A percentile compares a stretch with the other conserved stretches of the same genome.
phyloP scores from a whole-genome alignment of 805 yeast genomes.

The Zygoascus biomembranicola region DNA sequence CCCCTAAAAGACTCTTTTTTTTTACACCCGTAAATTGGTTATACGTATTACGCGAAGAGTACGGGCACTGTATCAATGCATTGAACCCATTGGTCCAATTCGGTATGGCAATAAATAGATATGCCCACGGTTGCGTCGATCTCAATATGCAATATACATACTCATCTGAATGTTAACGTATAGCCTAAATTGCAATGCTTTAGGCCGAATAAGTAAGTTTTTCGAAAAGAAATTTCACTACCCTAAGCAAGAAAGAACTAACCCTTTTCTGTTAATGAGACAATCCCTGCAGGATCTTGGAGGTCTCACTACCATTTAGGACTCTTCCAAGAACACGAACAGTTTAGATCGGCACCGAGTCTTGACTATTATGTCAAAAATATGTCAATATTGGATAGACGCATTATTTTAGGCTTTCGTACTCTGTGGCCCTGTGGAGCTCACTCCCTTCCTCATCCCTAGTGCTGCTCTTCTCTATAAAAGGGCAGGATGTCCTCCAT shows the following conservation, averaged over 20 bases:
- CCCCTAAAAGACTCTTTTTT: no score
- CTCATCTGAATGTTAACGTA: no score
- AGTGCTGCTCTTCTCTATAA: background rate
- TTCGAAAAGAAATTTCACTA: background rate
- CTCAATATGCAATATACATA: no score
- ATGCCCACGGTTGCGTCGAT: no score
- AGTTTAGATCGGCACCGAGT: background rate
- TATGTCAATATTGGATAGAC: background rate
- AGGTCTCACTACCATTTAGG: no score
- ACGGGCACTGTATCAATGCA: no score
- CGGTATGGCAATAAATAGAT: no score
- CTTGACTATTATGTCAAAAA: background rate
- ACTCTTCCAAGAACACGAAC: background rate
- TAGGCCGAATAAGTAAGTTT: background rate
- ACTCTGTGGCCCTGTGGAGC: background rate
- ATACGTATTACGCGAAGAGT: no score
- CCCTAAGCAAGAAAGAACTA: background rate
- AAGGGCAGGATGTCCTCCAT: background rate
- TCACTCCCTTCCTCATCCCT: background rate
- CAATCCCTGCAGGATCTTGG: background rate
- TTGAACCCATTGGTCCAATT: no score
- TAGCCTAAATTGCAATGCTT: no score
- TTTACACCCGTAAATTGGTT: no score
- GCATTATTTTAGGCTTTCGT: background rate
- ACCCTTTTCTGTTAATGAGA: background rate